Evolutionary conservation across 2,329 filamentous ascomycete genomes (phyloP).

Genomic region (Cladosporium sp.): DNA sequence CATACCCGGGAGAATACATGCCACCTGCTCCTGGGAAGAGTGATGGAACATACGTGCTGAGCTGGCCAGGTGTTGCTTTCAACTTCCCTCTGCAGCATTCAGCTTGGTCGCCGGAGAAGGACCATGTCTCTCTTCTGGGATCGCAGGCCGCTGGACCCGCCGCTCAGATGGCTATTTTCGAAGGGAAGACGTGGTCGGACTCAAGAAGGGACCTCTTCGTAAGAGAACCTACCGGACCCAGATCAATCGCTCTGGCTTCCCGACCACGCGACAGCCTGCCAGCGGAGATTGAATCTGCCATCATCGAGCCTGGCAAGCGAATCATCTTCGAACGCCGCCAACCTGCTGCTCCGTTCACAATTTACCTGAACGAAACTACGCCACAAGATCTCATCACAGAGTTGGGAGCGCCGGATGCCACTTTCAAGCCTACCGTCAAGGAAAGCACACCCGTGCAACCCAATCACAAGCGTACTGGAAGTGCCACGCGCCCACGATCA

Average conservation of each 20-base stretch:
- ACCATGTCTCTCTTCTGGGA: slow-evolving; percentile 84
- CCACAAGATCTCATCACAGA: slow-evolving; percentile 90
- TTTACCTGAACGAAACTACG: slow-evolving; percentile 81
- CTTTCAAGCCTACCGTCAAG: slow-evolving; percentile 58
- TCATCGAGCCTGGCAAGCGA: slow-evolving; percentile 71
- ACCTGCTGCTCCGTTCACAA: slow-evolving; percentile 66
- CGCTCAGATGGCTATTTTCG: slow-evolving; percentile 86
- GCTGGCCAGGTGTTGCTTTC: slow-evolving; percentile 92
- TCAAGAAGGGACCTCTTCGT: slow-evolving; percentile 77
- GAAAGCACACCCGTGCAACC: slow-evolving; percentile 25
- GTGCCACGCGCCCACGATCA: slow-evolving; percentile 30
- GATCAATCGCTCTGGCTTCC: slow-evolving; percentile 67
- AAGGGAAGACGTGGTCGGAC: slow-evolving; percentile 86
- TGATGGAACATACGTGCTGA: slow-evolving; percentile 81
- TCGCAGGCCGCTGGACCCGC: slow-evolving; percentile 75
- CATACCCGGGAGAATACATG: slow-evolving; percentile 91
- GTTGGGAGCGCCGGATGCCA: slow-evolving; percentile 88
- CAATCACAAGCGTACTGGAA: slow-evolving; percentile 29
- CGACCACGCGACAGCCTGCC: slow-evolving; percentile 79
- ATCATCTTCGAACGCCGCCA: slow-evolving; percentile 76
- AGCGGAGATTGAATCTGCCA: slow-evolving; percentile 82
- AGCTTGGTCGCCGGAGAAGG: slow-evolving; percentile 72
- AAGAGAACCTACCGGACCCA: slow-evolving; percentile 70
- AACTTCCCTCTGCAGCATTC: slow-evolving; percentile 78
- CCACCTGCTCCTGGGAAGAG: slow-evolving; percentile 58